Percentiles rank a stretch among this genome's conserved stretches.
These are phyloP conservation scores for Kuraishia piskuri DNA, from an alignment of 805 yeast species.

Conservation along the genomic window DNA sequence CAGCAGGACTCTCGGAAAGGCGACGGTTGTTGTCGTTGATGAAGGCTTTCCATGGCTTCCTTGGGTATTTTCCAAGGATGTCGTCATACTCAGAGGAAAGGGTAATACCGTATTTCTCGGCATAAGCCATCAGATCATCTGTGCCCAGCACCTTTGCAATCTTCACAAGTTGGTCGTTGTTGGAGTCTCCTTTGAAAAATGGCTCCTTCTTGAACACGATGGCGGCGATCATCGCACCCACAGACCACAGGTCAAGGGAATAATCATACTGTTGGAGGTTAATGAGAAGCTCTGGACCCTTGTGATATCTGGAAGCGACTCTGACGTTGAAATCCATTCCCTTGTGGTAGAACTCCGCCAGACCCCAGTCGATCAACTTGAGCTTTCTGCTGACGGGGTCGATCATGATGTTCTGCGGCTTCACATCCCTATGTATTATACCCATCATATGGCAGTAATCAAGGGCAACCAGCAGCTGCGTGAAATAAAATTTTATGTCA, in stretches of 20 bases:
- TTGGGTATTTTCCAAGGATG: constrained; percentile 53
- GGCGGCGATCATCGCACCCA: constrained; percentile 86
- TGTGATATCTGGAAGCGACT: constrained; percentile 86
- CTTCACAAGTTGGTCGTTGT: constrained; percentile 86
- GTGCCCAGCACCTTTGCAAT: constrained; percentile 86
- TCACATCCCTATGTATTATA: constrained; percentile 90
- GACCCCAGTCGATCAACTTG: constrained; percentile 88
- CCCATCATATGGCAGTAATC: constrained; percentile 92
- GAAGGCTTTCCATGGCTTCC: constrained; percentile 61
- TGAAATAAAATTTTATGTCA: constrained; percentile 80
- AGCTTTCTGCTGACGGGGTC: constrained; percentile 58
- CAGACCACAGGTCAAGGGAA: constrained; percentile 84
- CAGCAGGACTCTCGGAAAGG: constrained; percentile 42
- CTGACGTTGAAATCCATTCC: constrained; percentile 87
- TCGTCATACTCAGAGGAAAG: constrained; percentile 76
- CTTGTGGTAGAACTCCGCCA: constrained; percentile 87
- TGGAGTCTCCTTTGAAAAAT: constrained; percentile 85
- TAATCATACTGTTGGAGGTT: constrained; percentile 82
- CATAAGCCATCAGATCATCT: constrained; percentile 58
- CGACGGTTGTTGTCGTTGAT: constrained; percentile 44
- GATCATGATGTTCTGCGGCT: constrained; percentile 91
- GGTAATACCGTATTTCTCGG: constrained; percentile 58
- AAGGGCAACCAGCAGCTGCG: constrained; percentile 70
- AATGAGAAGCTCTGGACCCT: constrained; percentile 85
- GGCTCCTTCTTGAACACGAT: constrained; percentile 87